Evolutionary conservation across 352 stramenopile genomes (phyloP).

Genomic region (Globisporangium alternatum): DNA sequence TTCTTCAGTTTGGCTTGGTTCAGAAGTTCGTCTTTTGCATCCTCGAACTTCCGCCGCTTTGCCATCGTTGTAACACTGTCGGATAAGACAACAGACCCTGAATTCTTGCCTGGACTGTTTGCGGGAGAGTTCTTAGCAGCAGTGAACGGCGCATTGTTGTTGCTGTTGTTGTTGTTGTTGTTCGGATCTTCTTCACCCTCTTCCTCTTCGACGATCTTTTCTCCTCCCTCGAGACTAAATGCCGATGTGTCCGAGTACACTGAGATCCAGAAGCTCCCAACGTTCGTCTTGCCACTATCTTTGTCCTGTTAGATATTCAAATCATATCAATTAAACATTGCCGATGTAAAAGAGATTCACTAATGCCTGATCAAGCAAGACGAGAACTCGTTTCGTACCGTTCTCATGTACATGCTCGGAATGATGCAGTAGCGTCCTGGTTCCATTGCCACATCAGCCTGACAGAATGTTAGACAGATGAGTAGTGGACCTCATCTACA

Average conservation of each 20-base stretch:
- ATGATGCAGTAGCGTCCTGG: conserved; percentile 79
- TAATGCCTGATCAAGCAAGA: background rate
- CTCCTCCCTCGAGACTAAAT: conserved; percentile 68
- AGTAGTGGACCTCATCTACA: background rate
- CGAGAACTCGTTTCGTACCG: conserved; percentile 32
- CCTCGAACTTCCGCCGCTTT: conserved; percentile 58
- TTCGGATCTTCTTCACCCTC: conserved; percentile 49
- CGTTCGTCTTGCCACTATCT: conserved; percentile 67
- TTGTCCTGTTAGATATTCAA: conserved; percentile 46
- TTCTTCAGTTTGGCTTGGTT: conserved; percentile 56
- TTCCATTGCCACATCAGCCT: conserved; percentile 72
- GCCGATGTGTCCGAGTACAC: conserved; percentile 70
- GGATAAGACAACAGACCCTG: conserved; percentile 23
- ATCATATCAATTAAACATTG: background rate
- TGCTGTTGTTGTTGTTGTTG: conserved; percentile 10
- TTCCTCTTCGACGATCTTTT: conserved; percentile 79
- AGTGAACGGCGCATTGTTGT: background rate
- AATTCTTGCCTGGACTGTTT: conserved; percentile 34
- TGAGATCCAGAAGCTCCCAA: conserved; percentile 80
- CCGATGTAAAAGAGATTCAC: too few species aligned
- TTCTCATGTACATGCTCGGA: conserved; percentile 87
- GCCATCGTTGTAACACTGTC: conserved; percentile 37
- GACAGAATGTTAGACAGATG: background rate
- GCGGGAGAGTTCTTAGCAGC: conserved; percentile 15
- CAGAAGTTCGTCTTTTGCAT: conserved; percentile 70